A percentile compares a stretch with the other conserved stretches of the same genome.
Evolutionary conservation across 2,329 filamentous ascomycete species (phyloP).

Genomic region (Tolypocladium ophioglossoides): DNA sequence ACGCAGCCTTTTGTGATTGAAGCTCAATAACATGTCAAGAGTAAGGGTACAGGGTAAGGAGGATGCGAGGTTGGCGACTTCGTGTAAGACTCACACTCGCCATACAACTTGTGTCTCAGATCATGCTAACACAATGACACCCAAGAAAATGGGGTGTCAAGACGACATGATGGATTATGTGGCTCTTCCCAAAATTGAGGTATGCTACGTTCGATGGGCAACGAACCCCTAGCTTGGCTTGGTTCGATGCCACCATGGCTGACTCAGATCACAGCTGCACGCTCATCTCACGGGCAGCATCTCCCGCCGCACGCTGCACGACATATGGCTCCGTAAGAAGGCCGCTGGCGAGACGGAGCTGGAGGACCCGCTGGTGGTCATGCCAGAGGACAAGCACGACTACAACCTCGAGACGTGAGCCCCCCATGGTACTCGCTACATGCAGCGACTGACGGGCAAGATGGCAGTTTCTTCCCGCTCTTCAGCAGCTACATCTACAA

Average conservation of each 20-base stretch:
- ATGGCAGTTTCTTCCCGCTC: conserved; percentile 61
- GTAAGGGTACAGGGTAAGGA: neutral
- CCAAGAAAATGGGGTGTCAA: neutral
- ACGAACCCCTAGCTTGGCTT: neutral
- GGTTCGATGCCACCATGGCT: neutral
- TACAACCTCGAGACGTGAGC: conserved; percentile 58
- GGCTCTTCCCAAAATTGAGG: conserved; percentile 46
- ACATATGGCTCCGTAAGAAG: conserved; percentile 59
- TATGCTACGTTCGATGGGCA: conserved; percentile 11
- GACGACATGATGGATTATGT: conserved; percentile 28
- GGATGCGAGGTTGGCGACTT: neutral
- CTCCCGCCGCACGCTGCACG: conserved; percentile 58
- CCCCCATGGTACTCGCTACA: neutral
- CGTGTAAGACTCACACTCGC: no score
- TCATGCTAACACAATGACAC: no score
- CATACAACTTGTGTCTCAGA: neutral
- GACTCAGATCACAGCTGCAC: conserved; percentile 46
- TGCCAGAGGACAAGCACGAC: conserved; percentile 61
- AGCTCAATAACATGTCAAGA: no score
- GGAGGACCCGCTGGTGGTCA: conserved; percentile 57
- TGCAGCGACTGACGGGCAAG: neutral
- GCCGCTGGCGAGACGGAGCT: conserved; percentile 40
- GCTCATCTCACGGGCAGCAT: conserved; percentile 75
- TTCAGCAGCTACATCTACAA: conserved; percentile 74
- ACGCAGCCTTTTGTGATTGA: neutral